Evolutionary conservation across 2,329 filamentous ascomycete species (phyloP), one percentile per base, ranked within the genome.

Genomic region (Epichloe hybrida): DNA sequence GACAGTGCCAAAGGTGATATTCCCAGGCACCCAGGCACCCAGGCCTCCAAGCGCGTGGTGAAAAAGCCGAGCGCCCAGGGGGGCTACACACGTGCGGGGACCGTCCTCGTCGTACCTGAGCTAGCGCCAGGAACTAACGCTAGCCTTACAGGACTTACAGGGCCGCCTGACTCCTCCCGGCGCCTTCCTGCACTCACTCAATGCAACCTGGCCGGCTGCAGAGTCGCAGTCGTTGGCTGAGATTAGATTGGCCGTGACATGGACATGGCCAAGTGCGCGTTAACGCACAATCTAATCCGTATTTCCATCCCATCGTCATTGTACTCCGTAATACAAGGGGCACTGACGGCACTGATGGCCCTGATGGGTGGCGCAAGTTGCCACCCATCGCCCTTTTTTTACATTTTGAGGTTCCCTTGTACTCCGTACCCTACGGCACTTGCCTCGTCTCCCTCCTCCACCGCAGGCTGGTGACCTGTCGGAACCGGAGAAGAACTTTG

Each of bases 91-190:
- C 20, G 11, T 23, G 40, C 17, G 15, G 36, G 27, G 27, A 11
- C 27, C 27, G 27, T 4, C 27, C 27, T 11, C 8, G 27, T 31
- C 11, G 40, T 49, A 37, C 50, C 50, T 52, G 50, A 12, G 36
- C 41, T 52, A 52, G 17, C 40, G 45, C 23, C 50, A 51, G 50
- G 50, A 39, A 51, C 50, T 31, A 23, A 31, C 27, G 3, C 27
- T 31, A 9, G 27, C 23, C 23, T 31, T 9, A 31, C 23, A 2
- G n/a, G n/a, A n/a, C n/a, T n/a, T n/a, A n/a, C 3, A 31, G 27
- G 27, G 27, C 27, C 27, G 27, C 11, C 20, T 39, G 46, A 20
- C 8, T 20, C 36, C 37, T 15, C 27, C 44, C 27, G 20, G 13
- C 31, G 17, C n/a, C 17, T 27, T 11, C 39, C 36, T 38, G 36